Evolutionary conservation across 805 yeast species (phyloP).

Genomic region (Naumovozyma dairenensis): DNA sequence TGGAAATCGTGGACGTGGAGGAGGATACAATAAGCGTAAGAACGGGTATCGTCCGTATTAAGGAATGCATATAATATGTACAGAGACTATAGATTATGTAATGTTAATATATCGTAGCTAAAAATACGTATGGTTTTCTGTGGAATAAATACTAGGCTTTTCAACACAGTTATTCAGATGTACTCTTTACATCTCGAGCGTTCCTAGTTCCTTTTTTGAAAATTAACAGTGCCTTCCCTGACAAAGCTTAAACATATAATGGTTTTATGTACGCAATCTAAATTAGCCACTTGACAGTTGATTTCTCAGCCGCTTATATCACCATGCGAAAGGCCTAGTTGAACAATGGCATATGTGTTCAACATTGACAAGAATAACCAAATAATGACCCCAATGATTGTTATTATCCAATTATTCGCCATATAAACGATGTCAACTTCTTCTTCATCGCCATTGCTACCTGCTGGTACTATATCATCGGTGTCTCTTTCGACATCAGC

Average conservation of each 20-base stretch:
- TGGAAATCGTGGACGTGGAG: conserved; percentile 15
- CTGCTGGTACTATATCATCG: conserved; percentile 4
- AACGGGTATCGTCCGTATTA: conserved; percentile 29
- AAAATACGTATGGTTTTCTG: too few relatives aligned
- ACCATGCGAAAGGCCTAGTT: conserved; percentile 27
- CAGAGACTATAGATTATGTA: too few relatives aligned
- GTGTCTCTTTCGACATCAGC: conserved; percentile 7
- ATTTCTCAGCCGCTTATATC: conserved; percentile 14
- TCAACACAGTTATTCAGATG: too few relatives aligned
- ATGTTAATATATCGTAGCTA: too few relatives aligned
- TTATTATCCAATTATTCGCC: conserved; percentile 54
- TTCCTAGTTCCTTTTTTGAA: too few relatives aligned
- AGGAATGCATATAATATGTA: too few relatives aligned
- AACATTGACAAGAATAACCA: conserved; percentile 68
- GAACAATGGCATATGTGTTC: conserved; percentile 54
- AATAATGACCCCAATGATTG: conserved; percentile 40
- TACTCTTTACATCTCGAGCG: too few relatives aligned
- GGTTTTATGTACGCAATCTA: too few relatives aligned
- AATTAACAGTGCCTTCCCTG: background rate
- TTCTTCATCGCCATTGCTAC: conserved; percentile 7
- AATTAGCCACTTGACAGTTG: too few relatives aligned
- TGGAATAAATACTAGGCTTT: too few relatives aligned
- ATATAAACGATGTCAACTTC: conserved; percentile 35
- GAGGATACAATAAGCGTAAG: conserved; percentile 14
- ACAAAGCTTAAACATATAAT: background rate